Percentiles rank a stretch among this genome's conserved stretches.
Evolutionary conservation across 2,329 filamentous ascomycete genomes (phyloP).

Genomic region (Trichoderma citrinoviride): DNA sequence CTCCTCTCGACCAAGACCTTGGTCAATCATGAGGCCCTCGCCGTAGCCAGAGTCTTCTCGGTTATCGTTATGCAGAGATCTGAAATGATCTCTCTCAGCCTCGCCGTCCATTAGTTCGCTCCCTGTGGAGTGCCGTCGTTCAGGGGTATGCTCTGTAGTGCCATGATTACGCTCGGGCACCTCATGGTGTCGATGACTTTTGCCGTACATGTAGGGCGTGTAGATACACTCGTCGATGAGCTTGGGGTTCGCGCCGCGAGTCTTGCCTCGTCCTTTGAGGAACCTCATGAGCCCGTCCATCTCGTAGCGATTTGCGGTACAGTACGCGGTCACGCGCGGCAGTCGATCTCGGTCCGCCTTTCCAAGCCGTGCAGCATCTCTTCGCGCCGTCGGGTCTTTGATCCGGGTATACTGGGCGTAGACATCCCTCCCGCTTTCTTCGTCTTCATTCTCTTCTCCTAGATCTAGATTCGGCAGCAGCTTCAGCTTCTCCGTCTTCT

Average conservation of each 20-base stretch:
- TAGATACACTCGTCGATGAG: conserved; percentile 98
- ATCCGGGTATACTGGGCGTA: conserved; percentile 98
- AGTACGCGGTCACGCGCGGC: conserved; percentile 93
- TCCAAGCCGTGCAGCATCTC: conserved; percentile 87
- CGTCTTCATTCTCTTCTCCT: conserved; percentile 72
- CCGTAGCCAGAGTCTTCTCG: conserved; percentile 34
- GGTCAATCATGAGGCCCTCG: conserved; percentile 31
- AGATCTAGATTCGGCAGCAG: conserved; percentile 88
- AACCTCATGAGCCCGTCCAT: conserved; percentile 88
- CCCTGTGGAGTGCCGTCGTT: conserved; percentile 74
- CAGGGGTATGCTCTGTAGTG: conserved; percentile 46
- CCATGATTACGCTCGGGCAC: conserved; percentile 46
- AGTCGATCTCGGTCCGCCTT: conserved; percentile 88
- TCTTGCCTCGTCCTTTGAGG: conserved; percentile 77
- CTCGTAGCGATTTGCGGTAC: conserved; percentile 87
- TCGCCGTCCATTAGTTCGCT: conserved; percentile 51
- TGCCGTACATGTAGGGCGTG: conserved; percentile 80
- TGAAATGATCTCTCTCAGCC: conserved; percentile 51
- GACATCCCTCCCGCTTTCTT: conserved; percentile 90
- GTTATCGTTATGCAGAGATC: conserved; percentile 55
- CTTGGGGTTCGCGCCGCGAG: conserved; percentile 79
- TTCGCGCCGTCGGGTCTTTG: conserved; percentile 88
- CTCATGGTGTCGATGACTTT: conserved; percentile 27
- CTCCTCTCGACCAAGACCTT: conserved; percentile 28
- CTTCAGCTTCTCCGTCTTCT: conserved; percentile 95